These are phyloP conservation scores for Gossypium stocksii DNA, from an alignment of 345 rosid genomes.

Conservation along the genomic window DNA sequence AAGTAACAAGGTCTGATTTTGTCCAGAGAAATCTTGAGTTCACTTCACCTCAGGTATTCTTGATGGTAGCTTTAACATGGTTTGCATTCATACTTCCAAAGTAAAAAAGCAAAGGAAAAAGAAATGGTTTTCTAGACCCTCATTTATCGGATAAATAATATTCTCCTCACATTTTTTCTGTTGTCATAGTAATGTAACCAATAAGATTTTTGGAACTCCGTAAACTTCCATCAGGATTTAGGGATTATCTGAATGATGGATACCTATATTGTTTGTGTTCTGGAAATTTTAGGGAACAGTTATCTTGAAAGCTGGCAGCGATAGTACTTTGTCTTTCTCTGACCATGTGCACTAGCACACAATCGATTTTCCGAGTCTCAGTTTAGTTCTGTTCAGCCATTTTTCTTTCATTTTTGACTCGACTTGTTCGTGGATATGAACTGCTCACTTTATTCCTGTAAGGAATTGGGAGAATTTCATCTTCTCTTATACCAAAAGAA, in stretches of 20 bases:
- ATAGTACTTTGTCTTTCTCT: not conserved
- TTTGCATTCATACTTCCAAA: constrained; percentile 15
- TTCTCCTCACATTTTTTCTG: not conserved
- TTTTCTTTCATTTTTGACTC: not conserved
- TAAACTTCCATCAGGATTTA: not conserved
- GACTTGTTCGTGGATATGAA: not conserved
- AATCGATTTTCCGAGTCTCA: not conserved
- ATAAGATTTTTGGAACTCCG: not conserved
- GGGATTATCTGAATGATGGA: not conserved
- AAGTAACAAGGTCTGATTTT: constrained; percentile 36
- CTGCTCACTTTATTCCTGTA: not conserved
- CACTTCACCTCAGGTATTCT: constrained; percentile 49
- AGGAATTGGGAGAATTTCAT: not conserved
- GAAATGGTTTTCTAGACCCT: not conserved
- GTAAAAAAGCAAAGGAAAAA: not conserved
- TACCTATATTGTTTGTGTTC: not conserved
- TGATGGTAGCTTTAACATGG: constrained; percentile 11
- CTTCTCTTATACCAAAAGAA: constrained; percentile 2
- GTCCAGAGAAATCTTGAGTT: constrained; percentile 30
- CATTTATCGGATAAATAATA: not conserved
- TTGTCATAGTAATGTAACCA: not conserved
- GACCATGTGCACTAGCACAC: not conserved
- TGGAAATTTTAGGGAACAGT: not conserved
- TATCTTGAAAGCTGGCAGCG: not conserved
- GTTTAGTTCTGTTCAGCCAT: constrained; percentile 7